Evolutionary conservation across 257 asterid genomes (phyloP), one percentile per base, ranked within the genome.

Genomic region (Datura wrightii): DNA sequence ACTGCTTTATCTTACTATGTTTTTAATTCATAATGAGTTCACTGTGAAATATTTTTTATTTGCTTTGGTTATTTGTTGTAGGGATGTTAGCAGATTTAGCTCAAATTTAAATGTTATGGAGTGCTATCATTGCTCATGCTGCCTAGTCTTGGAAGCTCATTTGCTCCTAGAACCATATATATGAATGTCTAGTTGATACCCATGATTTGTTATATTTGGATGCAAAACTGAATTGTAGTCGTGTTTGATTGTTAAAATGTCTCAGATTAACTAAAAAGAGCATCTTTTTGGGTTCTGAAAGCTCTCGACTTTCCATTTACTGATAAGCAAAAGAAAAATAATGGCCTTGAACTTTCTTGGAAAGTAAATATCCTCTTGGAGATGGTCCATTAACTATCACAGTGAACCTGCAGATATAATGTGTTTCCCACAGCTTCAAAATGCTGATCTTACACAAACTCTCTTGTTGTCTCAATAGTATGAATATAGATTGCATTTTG

Each of bases 211-310:
- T 69, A 69, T 15, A 39, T 39, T 16, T 39, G 52, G 53, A 39
- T 69, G 52, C 24, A 39, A 14, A 39, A 8, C 78, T 66, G 19
- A 66, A 36, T 66, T 36, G 13, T 8, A 69, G 78, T 69, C 39
- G 31, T 39, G 31, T 69, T 69, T 69, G 52, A 69, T 67, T 19
- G 69, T 60, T 60, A 60, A 9, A 67, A 67, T 39, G 52, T 67
- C 24, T 67, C 11, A n/a, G 0, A 15, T 3, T 37, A 39, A 37
- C 78, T 67, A 41, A 3, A 36, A 15, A 39, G 31, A 67, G 24
- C 1, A 10, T 67, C 31, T 15, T 67, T 67, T 67, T 19, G 67
- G 14, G 67, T 67, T 39, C 31, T 15, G 50, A 67, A 37, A 67
- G 76, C 50, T 67, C 52, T 67, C 31, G 16, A 34, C 15, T 34